Base-by-base conservation (phyloP, 78 protist species). In the Dictyostelium purpureum region DNA sequence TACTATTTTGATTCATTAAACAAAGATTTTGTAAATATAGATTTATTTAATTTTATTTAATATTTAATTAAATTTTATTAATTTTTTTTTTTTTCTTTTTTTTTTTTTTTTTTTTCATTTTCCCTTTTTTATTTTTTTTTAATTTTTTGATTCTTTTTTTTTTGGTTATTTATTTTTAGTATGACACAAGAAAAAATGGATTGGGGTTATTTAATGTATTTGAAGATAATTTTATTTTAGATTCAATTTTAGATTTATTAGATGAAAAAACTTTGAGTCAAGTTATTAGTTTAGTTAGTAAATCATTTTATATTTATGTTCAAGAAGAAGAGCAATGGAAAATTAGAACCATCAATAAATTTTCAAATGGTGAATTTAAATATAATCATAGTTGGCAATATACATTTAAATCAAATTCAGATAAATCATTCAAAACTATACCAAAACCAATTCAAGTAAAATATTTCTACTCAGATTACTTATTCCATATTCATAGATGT, bases 321-420 rank as follows among this genome's bases (percentile, higher is more conserved):
- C 80, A 89, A 37, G 88, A 79, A 6, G 94, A 89, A 0, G 87
- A 79, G 21, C 88, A 52, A 9, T 89, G 94, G 94, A 89, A 78
- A 59, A 43, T 73, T 69, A 43, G 4, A 45, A 38, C 74, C 0
- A 79, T 89, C 47, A 37, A 82, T 12, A 73, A 52, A 38, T 82
- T 82, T 59, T 51, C 67, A 31, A 28, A 82, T 52, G 88, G 75
- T 7, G 79, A 89, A 18, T 79, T 79, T 26, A 59, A 49, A 28
- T 76, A 26, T 43, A 12, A 43, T 33, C 79, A 56, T 43, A 77
- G 54, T 57, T 89, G 85, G 88, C 63, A 75, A 57, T 63, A 77
- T 37, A 89, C 88, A 3, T 88, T 40, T 28, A 75, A 43, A 61
- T 21, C 35, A 18, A 63, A 57, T 47, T 1, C 31, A 21, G 43